phyloP scores from a whole-genome alignment of 495 filamentous ascomycete species.

The Sordaria brevicollis region DNA sequence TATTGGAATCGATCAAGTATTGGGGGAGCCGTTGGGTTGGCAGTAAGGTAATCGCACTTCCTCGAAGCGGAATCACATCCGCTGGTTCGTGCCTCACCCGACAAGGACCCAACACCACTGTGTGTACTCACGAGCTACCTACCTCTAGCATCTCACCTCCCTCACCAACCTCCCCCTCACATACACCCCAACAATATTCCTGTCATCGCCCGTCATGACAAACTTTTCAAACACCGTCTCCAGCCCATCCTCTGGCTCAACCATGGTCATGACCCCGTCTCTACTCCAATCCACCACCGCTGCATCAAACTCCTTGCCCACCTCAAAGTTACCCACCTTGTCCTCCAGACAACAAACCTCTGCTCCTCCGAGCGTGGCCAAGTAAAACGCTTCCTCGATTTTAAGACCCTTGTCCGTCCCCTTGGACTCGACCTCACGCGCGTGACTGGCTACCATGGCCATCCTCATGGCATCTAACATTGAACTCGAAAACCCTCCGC shows the following conservation, averaged over 20 bases:
- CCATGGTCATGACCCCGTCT: slow-evolving; percentile 40
- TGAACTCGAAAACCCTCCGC: slow-evolving; percentile 51
- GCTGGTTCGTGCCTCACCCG: too few relatives aligned
- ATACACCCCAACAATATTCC: slow-evolving; percentile 49
- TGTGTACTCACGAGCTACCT: too few relatives aligned
- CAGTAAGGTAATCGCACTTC: too few relatives aligned
- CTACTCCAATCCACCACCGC: slow-evolving; percentile 38
- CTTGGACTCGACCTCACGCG: slow-evolving; percentile 36
- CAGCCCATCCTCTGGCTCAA: slow-evolving; percentile 41
- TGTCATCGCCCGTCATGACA: slow-evolving; percentile 55
- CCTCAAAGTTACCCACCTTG: slow-evolving; percentile 46
- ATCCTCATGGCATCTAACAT: slow-evolving; percentile 50
- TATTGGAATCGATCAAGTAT: too few relatives aligned
- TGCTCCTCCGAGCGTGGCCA: slow-evolving; percentile 55
- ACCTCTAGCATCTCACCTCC: too few relatives aligned
- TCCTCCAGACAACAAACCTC: slow-evolving; percentile 46
- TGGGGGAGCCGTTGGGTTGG: too few relatives aligned
- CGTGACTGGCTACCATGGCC: slow-evolving; percentile 51
- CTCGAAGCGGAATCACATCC: too few relatives aligned
- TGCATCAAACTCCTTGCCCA: slow-evolving; percentile 58
- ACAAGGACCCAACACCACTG: too few relatives aligned
- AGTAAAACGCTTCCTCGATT: slow-evolving; percentile 45
- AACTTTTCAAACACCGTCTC: slow-evolving; percentile 51
- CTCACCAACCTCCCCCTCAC: slow-evolving; percentile 42
- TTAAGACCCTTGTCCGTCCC: slow-evolving; percentile 40